Evolutionary conservation across 306 rosid genomes (phyloP).

Genomic region (Fragaria nilgerrensis): DNA sequence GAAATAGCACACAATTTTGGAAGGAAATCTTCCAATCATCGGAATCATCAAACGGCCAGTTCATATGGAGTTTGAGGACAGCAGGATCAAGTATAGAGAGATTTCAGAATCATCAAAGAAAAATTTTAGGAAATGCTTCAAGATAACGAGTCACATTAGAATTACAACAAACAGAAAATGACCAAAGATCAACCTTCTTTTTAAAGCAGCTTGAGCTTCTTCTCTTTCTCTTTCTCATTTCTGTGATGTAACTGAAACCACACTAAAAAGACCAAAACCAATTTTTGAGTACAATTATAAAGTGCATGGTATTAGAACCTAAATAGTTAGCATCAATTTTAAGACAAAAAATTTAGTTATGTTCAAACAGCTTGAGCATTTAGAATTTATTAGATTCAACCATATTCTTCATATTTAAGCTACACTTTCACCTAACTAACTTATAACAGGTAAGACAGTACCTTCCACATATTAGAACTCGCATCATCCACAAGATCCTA

Average conservation of each 20-base stretch:
- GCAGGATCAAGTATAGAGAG: not conserved
- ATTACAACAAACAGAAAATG: not conserved
- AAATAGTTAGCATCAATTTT: not conserved
- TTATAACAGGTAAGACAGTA: not conserved
- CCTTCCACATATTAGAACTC: not conserved
- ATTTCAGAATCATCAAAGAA: not conserved
- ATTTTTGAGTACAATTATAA: not conserved
- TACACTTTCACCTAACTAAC: not conserved
- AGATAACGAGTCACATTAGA: not conserved
- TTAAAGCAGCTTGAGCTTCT: not conserved
- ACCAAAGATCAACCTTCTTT: not conserved
- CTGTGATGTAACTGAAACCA: not conserved
- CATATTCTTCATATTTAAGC: not conserved
- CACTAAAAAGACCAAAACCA: not conserved
- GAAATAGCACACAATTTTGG: not conserved
- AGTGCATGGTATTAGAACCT: not conserved
- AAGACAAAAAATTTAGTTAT: too few species aligned
- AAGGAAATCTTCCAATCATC: not conserved
- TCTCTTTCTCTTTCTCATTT: not conserved
- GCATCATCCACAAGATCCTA: not conserved
- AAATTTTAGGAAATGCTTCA: not conserved
- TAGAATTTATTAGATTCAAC: not conserved
- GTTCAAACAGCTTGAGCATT: too few species aligned
- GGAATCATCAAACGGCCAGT: not conserved
- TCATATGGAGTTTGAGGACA: not conserved